Evolutionary conservation across 2,329 filamentous ascomycete species (phyloP), one percentile per base, ranked within the genome.

Genomic region (Aspergillus fijiensis): DNA sequence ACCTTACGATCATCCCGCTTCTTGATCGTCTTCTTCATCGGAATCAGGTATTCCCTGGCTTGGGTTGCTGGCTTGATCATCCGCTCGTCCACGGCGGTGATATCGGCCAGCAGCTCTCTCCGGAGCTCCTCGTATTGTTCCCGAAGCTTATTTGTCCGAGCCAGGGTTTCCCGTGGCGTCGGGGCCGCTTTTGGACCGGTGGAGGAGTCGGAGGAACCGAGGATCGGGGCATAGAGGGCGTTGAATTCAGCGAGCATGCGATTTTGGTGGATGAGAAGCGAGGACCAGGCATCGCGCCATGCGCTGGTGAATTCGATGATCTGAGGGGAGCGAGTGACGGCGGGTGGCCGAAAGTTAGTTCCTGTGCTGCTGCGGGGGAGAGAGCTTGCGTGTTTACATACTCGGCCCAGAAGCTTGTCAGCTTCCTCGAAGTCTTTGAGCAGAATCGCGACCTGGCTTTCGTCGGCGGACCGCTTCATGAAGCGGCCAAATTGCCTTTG

Each of bases 11-110:
- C 90, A 71, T 95, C 90, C 51, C 92, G 82, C 75, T 91, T 92
- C 78, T 94, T 95, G 70, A 96, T 91, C 1, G 87, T 88, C 77
- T 92, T 95, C 70, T 89, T 88, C 72, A 95, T 82, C 2, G 89
- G 87, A 65, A 87, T 85, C 61, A 94, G 81, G 57, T 79, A 85
- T 55, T 88, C 85, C 68, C 86, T 89, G 7, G 89, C 89, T 55
- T 89, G 84, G 59, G 84, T 85, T 4, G 88, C 89, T 0, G 91
- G 90, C 60, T 82, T 82, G 56, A 93, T 84, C 63, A 95, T 84
- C 65, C 86, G 85, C 10, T 80, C 77, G 65, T 94, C 89, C 64
- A 96, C 89, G 67, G 86, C 82, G 59, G 79, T 81, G 59, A 95
- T 81, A 70, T 95, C 91, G 61, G 87, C 85, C 58, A 86, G 74